These are phyloP conservation scores for Quercus tomentella DNA, from an alignment of 331 rosid genomes.

Conservation along the genomic window DNA sequence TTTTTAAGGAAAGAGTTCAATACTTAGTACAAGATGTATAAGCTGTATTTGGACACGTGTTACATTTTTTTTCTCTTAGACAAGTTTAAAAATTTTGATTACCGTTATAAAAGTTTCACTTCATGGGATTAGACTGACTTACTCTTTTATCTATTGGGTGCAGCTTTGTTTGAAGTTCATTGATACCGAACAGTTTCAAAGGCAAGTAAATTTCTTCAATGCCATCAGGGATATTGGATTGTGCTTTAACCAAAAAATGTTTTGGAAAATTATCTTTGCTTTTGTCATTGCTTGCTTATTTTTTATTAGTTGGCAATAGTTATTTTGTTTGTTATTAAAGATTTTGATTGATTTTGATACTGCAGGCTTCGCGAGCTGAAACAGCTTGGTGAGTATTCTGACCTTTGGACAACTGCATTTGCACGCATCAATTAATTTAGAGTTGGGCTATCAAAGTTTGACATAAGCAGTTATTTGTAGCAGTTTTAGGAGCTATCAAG, in stretches of 20 bases:
- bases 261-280: background rate
- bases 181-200: conserved; percentile 91
- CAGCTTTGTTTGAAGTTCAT: conserved; percentile 90
- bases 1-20: no score
- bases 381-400: conserved; percentile 71
- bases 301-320: background rate
- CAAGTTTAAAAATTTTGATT: no score
- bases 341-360: background rate
- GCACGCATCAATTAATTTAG: background rate
- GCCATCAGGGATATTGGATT: background rate
- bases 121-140: background rate
- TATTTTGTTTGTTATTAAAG: conserved; percentile 1
- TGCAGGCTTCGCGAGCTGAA: conserved; percentile 95
- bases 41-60: no score
- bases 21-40: no score
- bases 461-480: background rate
- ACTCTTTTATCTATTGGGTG: conserved; percentile 14
- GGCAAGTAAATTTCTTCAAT: conserved; percentile 40
- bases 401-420: background rate
- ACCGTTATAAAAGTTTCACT: no score
- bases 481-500: background rate
- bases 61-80: no score
- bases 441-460: no score
- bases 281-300: background rate
- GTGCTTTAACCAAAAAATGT: no score